phyloP scores from a whole-genome alignment of 371 early-diverging fungal genomes.

The Batrachochytrium dendrobatidis region DNA sequence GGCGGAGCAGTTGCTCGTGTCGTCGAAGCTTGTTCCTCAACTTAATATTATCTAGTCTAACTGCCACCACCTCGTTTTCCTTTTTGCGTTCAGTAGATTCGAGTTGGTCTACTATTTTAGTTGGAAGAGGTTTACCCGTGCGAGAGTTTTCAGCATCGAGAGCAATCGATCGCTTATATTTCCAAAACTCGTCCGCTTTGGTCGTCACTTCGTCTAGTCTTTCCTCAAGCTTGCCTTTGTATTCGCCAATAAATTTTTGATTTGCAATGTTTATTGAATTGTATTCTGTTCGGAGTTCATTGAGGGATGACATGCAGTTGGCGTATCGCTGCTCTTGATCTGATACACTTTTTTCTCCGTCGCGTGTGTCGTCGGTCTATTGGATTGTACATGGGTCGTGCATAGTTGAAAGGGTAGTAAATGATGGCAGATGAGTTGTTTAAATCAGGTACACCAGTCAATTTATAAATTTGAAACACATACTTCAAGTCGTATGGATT shows the following conservation, averaged over 20 bases:
- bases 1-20: constrained; percentile 37
- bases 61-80: constrained; percentile 42
- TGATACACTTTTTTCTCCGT: constrained; percentile 34
- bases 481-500: not conserved
- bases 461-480: not conserved
- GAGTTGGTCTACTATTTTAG: constrained; percentile 33
- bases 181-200: constrained; percentile 31
- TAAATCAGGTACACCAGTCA: too few relatives aligned
- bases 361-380: constrained; percentile 39
- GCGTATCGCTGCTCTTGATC: constrained; percentile 43
- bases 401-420: too few relatives aligned
- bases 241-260: constrained; percentile 24
- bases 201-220: constrained; percentile 26
- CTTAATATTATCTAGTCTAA: constrained; percentile 45
- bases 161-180: constrained; percentile 31
- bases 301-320: constrained; percentile 30
- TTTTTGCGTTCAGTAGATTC: constrained; percentile 36
- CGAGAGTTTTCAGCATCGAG: constrained; percentile 35
- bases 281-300: constrained; percentile 25
- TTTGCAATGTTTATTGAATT: constrained; percentile 25
- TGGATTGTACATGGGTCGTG: too few relatives aligned
- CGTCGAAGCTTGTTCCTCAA: constrained; percentile 39
- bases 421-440: too few relatives aligned
- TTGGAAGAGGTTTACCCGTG: constrained; percentile 37
- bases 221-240: constrained; percentile 29